Conservation (phyloP, 306 rosid genomes). For the Hylodesmum podocarpum region DNA sequence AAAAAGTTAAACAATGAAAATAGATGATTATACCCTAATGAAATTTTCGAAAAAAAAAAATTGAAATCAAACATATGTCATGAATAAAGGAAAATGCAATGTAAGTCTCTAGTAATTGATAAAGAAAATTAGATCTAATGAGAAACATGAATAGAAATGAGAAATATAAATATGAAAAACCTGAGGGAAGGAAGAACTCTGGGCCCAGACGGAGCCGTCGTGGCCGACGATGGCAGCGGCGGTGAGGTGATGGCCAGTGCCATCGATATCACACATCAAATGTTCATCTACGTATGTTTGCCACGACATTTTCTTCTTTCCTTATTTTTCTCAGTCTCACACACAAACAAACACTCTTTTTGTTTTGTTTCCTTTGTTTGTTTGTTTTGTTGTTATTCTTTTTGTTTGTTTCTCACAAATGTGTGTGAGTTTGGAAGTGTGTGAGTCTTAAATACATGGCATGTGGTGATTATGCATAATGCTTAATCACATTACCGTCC, state of each 20-base stretch:
- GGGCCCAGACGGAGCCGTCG: conserved; percentile 92
- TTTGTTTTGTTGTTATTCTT: not conserved
- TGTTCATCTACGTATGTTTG: conserved; percentile 93
- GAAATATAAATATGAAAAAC: too few species aligned
- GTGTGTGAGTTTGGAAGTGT: not conserved
- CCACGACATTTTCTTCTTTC: conserved; percentile 72
- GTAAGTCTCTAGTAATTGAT: too few species aligned
- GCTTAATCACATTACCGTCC: conserved; percentile 21
- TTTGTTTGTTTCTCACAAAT: not conserved
- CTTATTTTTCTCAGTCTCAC: not conserved
- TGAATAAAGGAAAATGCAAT: too few species aligned
- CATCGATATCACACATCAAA: conserved; percentile 93
- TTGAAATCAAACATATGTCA: too few species aligned
- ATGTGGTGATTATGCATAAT: not conserved
- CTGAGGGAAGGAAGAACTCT: conserved; percentile 86
- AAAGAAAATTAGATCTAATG: too few species aligned
- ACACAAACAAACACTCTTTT: too few species aligned
- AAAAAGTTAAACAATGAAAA: too few species aligned
- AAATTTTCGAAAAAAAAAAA: too few species aligned
- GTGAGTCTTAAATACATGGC: conserved; percentile 17
- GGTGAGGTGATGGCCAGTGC: conserved; percentile 68
- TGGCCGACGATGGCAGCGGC: conserved; percentile 83
- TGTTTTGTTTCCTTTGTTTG: not conserved
- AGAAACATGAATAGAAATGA: too few species aligned
- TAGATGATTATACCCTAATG: too few species aligned